Percentiles rank a stretch among this genome's conserved stretches.
Evolutionary conservation across 768 basidiomycete genomes (phyloP).

Genomic region (Hygrocybe coccinea): DNA sequence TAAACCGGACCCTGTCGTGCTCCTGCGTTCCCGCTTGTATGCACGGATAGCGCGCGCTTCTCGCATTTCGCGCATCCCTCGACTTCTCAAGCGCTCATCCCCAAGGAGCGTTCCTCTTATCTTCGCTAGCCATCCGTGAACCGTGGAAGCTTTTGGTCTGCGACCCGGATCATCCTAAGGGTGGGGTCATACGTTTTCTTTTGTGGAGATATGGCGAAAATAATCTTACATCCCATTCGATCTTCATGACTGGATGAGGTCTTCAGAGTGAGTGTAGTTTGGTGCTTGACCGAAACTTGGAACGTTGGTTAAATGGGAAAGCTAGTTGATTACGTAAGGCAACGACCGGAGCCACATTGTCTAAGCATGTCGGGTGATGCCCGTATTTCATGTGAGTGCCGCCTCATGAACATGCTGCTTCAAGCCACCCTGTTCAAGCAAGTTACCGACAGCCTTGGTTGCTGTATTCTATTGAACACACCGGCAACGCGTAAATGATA

Average conservation of each 20-base stretch:
- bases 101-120: constrained; percentile 67
- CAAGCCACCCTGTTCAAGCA: too few relatives aligned
- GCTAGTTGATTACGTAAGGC: too few relatives aligned
- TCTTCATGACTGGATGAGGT: constrained; percentile 39
- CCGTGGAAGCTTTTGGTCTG: constrained; percentile 48
- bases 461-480: too few relatives aligned
- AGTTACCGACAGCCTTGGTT: too few relatives aligned
- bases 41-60: constrained; percentile 38
- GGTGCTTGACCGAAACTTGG: too few relatives aligned
- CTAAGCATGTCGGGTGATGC: too few relatives aligned
- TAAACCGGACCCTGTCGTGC: not conserved
- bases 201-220: constrained; percentile 1
- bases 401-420: too few relatives aligned
- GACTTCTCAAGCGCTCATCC: constrained; percentile 52
- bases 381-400: too few relatives aligned
- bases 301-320: too few relatives aligned
- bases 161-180: constrained; percentile 38
- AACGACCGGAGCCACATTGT: too few relatives aligned
- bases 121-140: constrained; percentile 79
- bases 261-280: not conserved
- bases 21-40: constrained; percentile 15
- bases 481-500: too few relatives aligned
- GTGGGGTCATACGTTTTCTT: not conserved
- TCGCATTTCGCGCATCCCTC: constrained; percentile 68
- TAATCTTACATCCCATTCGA: constrained; percentile 47